These are phyloP conservation scores for Ustulina deusta DNA, from an alignment of 2,329 filamentous ascomycete species.

Conservation along the genomic window DNA sequence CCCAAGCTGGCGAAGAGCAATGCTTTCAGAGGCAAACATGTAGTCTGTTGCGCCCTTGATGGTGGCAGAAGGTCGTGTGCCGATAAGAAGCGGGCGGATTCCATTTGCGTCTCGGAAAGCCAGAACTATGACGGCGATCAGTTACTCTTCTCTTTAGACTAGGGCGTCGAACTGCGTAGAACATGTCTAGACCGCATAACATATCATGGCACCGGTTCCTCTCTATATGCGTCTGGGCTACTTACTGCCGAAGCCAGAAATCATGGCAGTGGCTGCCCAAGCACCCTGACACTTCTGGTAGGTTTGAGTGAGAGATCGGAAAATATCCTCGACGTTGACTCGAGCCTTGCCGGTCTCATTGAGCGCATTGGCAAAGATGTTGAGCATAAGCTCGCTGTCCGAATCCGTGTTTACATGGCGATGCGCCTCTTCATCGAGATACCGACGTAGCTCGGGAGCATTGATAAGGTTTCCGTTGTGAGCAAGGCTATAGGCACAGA, in stretches of 20 bases:
- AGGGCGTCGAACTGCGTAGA: not conserved
- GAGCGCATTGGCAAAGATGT: slow-evolving; percentile 82
- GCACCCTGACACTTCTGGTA: slow-evolving; percentile 80
- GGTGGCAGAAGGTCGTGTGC: slow-evolving; percentile 70
- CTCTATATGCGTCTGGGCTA: not conserved
- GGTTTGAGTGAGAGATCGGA: slow-evolving; percentile 77
- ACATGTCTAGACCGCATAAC: not conserved
- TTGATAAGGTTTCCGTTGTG: slow-evolving; percentile 85
- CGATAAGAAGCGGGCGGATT: slow-evolving; percentile 81
- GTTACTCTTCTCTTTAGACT: not conserved
- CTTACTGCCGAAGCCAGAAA: slow-evolving; percentile 77
- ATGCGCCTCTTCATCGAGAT: slow-evolving; percentile 65
- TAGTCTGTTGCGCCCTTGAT: slow-evolving; percentile 73
- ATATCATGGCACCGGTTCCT: not conserved
- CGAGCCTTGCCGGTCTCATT: slow-evolving; percentile 87
- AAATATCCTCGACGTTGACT: slow-evolving; percentile 84
- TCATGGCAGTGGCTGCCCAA: slow-evolving; percentile 86
- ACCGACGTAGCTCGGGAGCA: slow-evolving; percentile 72
- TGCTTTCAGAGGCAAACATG: slow-evolving; percentile 85
- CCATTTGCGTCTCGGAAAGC: slow-evolving; percentile 76
- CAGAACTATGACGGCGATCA: slow-evolving; percentile 27
- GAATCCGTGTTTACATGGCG: slow-evolving; percentile 72
- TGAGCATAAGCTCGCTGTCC: slow-evolving; percentile 61
- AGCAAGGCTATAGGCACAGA: slow-evolving; percentile 59
- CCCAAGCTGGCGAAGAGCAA: slow-evolving; percentile 78